These are phyloP conservation scores for Lipomyces sp. DNA, from an alignment of 805 yeast species.

Conservation along the genomic window DNA sequence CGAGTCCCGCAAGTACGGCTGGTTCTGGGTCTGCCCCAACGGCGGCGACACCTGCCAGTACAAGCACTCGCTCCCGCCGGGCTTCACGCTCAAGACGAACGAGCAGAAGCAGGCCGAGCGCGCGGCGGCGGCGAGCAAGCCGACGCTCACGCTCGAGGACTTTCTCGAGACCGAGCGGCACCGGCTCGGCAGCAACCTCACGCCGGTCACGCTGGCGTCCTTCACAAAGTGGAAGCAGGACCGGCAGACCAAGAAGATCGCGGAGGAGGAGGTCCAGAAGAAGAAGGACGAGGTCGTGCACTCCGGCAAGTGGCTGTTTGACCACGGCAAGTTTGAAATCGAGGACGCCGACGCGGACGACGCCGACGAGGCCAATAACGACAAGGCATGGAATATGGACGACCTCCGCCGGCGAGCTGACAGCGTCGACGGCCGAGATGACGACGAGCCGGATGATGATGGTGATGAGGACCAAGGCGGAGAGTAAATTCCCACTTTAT, in stretches of 20 bases:
- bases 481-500: too few species aligned
- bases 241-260: slow-evolving; percentile 55
- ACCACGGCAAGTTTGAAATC: slow-evolving; percentile 39
- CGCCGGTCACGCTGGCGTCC: slow-evolving; percentile 81
- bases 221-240: slow-evolving; percentile 80
- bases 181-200: slow-evolving; percentile 65
- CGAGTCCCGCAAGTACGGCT: slow-evolving; percentile 95
- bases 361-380: slow-evolving; percentile 31
- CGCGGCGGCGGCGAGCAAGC: slow-evolving; percentile 76
- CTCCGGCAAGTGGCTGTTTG: slow-evolving; percentile 36
- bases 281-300: slow-evolving; percentile 38
- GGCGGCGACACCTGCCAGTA: slow-evolving; percentile 92
- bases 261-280: slow-evolving; percentile 44
- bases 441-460: not conserved
- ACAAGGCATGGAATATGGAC: slow-evolving; percentile 38
- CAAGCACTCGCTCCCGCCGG: slow-evolving; percentile 93
- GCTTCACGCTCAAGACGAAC: slow-evolving; percentile 93
- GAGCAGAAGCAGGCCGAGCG: slow-evolving; percentile 90
- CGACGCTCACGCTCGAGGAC: slow-evolving; percentile 91
- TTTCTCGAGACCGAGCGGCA: slow-evolving; percentile 91
- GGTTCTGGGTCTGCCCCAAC: slow-evolving; percentile 98
- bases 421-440: slow-evolving; percentile 20
- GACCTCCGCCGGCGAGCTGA: slow-evolving; percentile 39
- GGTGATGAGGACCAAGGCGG: slow-evolving; percentile 15
- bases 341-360: slow-evolving; percentile 35